Percentiles rank a stretch among this genome's conserved stretches.
phyloP scores from a whole-genome alignment of 441 rosid genomes.

The Erysimum cheiri region DNA sequence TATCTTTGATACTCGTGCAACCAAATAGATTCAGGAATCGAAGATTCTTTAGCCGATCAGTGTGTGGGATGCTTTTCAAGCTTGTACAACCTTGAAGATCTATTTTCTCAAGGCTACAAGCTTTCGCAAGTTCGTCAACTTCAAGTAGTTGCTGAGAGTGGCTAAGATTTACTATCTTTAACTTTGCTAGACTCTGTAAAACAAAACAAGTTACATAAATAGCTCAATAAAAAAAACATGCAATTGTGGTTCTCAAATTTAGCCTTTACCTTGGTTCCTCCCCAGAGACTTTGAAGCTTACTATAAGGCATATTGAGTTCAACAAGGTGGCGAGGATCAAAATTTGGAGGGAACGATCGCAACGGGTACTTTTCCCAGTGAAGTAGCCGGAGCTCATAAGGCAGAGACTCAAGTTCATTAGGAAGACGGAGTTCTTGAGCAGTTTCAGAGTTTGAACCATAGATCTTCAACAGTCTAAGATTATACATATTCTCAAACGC shows the following conservation, averaged over 20 bases:
- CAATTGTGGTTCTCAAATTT: neutral
- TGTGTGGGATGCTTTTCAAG: constrained; percentile 5
- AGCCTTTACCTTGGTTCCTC: constrained; percentile 22
- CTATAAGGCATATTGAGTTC: constrained; percentile 37
- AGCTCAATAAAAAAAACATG: neutral
- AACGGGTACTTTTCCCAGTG: constrained; percentile 39
- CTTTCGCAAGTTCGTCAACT: constrained; percentile 2
- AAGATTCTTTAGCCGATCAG: neutral
- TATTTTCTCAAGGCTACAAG: constrained; percentile 3
- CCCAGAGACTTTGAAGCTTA: constrained; percentile 33
- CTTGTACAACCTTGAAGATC: constrained; percentile 22
- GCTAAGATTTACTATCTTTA: constrained; percentile 21
- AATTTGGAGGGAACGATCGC: constrained; percentile 22
- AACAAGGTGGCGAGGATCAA: constrained; percentile 18
- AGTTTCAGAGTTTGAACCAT: neutral
- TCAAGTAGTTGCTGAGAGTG: neutral
- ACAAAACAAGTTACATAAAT: neutral
- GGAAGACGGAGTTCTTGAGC: constrained; percentile 1
- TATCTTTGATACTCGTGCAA: neutral
- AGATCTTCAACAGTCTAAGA: constrained; percentile 36
- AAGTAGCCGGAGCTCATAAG: constrained; percentile 37
- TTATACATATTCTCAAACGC: constrained; percentile 29
- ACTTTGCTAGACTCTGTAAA: neutral
- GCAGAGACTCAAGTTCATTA: neutral
- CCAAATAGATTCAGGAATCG: constrained; percentile 18